phyloP scores from a whole-genome alignment of 2,329 filamentous ascomycete genomes.

The Fusarium nanum region DNA sequence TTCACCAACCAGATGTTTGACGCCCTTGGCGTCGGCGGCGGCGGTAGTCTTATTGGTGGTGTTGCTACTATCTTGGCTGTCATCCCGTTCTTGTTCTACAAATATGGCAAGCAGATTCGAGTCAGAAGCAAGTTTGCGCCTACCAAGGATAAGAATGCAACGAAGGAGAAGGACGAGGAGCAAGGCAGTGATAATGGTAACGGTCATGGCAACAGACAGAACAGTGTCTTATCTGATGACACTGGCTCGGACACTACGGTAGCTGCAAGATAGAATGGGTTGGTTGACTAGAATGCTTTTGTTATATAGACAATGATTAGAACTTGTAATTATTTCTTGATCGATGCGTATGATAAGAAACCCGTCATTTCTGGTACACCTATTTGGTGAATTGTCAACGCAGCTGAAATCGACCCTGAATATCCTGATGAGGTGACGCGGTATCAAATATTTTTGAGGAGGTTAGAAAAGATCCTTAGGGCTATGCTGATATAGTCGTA shows the following conservation, averaged over 20 bases:
- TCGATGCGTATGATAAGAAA: too few species aligned
- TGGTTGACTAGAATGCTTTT: not conserved
- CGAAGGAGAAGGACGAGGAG: conserved; percentile 19
- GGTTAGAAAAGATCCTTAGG: not conserved
- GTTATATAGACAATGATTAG: too few species aligned
- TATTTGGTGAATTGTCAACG: not conserved
- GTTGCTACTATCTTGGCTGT: conserved; percentile 28
- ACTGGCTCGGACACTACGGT: conserved; percentile 12
- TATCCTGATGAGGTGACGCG: not conserved
- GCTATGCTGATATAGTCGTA: not conserved
- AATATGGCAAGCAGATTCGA: conserved; percentile 35
- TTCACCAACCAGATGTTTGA: conserved; percentile 38
- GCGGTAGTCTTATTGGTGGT: conserved; percentile 34
- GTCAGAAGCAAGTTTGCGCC: conserved; percentile 36
- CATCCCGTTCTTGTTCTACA: conserved; percentile 39
- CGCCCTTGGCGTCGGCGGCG: conserved; percentile 34
- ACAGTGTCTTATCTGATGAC: conserved; percentile 4
- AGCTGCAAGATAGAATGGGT: not conserved
- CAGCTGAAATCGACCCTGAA: not conserved
- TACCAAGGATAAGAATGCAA: conserved; percentile 11
- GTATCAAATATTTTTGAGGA: not conserved
- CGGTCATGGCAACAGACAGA: not conserved
- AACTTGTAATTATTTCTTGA: too few species aligned
- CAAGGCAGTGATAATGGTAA: not conserved
- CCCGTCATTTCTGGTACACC: too few species aligned